These are phyloP conservation scores for Debaryomycetaceae sp. DNA, from an alignment of 1,139 yeast species.

Conservation along the genomic window DNA sequence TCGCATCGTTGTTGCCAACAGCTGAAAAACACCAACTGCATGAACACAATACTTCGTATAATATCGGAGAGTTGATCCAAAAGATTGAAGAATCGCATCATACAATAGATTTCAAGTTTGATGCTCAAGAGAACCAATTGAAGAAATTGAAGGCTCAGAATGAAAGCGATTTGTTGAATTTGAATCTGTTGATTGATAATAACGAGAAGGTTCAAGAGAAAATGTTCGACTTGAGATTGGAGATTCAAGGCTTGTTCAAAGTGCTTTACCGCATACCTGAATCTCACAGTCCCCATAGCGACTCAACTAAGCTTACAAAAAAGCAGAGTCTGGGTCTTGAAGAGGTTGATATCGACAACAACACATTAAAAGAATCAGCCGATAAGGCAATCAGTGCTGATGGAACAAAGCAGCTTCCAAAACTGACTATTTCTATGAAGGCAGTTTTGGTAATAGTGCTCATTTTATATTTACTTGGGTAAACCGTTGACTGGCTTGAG, in stretches of 20 bases:
- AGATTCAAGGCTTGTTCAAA: neutral
- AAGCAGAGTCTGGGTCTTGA: too few relatives aligned
- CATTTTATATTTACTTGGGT: neutral
- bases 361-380: too few relatives aligned
- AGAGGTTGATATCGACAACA: too few relatives aligned
- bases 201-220: neutral
- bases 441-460: neutral
- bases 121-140: constrained; percentile 3
- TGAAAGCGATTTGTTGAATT: constrained; percentile 1
- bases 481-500: neutral
- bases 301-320: too few relatives aligned
- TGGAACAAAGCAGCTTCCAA: too few relatives aligned
- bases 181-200: neutral
- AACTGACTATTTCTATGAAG: neutral
- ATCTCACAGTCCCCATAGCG: too few relatives aligned
- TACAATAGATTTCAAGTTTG: constrained; percentile 3
- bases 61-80: constrained; percentile 1
- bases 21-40: neutral
- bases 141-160: constrained; percentile 2
- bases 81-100: constrained; percentile 5
- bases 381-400: too few relatives aligned
- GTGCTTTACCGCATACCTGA: neutral
- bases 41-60: neutral
- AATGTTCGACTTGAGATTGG: neutral
- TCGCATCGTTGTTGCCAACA: neutral